Evolutionary conservation across 352 stramenopile species (phyloP), one percentile per base, ranked within the genome.

Genomic region (Hyaloperonospora arabidopsidis): DNA sequence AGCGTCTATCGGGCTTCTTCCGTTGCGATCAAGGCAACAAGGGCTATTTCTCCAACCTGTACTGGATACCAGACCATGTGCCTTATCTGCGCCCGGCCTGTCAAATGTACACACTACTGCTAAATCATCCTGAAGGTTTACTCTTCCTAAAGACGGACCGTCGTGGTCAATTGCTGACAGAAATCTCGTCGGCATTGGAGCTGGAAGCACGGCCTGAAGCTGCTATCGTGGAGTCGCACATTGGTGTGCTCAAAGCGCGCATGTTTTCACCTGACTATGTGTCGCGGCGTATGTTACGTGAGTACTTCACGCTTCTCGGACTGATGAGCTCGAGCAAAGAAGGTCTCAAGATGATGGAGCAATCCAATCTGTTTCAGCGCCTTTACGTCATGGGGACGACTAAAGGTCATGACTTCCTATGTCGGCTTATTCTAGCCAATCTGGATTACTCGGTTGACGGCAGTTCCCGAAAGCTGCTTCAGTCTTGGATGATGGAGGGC

Each of bases 221-320:
- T 43, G 82, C 82, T 23, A 95, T 95, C 45, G 82, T 95, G 18
- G 84, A 95, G 49, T 93, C 82, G 0, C 84, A 95, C 45, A 91
- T 95, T 48, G 84, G 84, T 47, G 77, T 82, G n/a, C 50, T 95
- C 12, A 91, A 95, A 56, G 68, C 79, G 13, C 78, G 84, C 11
- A 94, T 94, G 84, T 94, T 94, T 48, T 93, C 82, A 19, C 84
- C 84, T 12, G 82, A 92, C 39, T 94, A 84, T 48, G 87, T 85
- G 48, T 92, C 84, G 0, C 65, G 81, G 1, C 77, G 82, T 38
- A 94, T 94, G 84, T 50, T 95, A n/a, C 84, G 84, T 40, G 84
- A 95, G 57, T 95, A 95, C 50, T 95, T 95, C 51, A 95, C 84
- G 19, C 66, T 95, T 21, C 48, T 95, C 4, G 84, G 84, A 11